Conservation (phyloP, 371 early-diverging fungal genomes). For the Mortierella sp. region DNA sequence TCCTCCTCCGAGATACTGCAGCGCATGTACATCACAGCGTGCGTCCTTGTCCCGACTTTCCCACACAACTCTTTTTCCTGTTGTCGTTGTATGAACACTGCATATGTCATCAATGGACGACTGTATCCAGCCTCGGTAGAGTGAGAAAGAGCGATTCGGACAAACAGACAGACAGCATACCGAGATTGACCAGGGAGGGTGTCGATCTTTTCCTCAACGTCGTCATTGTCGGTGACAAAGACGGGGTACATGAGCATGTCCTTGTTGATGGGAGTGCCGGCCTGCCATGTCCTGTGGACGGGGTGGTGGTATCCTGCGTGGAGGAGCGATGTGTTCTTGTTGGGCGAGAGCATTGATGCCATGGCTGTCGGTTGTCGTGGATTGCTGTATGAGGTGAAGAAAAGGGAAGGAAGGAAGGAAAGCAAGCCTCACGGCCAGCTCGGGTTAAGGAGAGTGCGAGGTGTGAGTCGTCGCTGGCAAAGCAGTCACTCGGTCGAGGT, state of each 20-base stretch:
- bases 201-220: constrained; percentile 78
- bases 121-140: not conserved
- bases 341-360: constrained; percentile 40
- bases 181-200: constrained; percentile 93
- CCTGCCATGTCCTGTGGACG: constrained; percentile 86
- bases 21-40: not conserved
- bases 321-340: constrained; percentile 73
- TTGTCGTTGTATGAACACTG: not conserved
- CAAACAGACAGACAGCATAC: constrained; percentile 40
- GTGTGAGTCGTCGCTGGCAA: not conserved
- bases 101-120: no score
- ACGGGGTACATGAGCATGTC: constrained; percentile 92
- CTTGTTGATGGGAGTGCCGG: constrained; percentile 75
- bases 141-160: no score
- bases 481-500: not conserved
- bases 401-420: not conserved
- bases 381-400: not conserved
- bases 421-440: not conserved
- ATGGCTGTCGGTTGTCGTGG: constrained; percentile 10
- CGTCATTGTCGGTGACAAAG: constrained; percentile 88
- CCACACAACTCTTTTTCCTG: not conserved
- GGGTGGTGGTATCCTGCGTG: constrained; percentile 92
- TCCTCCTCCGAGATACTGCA: not conserved
- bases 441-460: not conserved
- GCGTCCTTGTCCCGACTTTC: not conserved